phyloP scores from a whole-genome alignment of 2,329 filamentous ascomycete species.

The Calonectria pauciramosa region DNA sequence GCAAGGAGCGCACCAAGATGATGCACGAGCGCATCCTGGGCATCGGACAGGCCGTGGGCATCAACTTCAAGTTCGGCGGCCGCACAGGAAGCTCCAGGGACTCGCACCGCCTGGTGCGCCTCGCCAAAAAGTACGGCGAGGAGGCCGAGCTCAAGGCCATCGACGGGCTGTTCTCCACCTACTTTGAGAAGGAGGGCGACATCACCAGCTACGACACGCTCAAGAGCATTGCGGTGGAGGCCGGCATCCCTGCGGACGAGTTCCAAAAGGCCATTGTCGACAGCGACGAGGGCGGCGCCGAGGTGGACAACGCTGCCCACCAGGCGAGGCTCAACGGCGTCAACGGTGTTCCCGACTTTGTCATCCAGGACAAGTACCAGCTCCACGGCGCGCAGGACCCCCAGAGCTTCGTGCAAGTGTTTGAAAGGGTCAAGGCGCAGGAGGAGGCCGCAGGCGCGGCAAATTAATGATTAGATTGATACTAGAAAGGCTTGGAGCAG shows the following conservation, averaged over 20 bases:
- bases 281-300: constrained; percentile 62
- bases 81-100: constrained; percentile 83
- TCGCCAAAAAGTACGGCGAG: constrained; percentile 63
- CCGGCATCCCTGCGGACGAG: constrained; percentile 61
- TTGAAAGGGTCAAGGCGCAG: constrained; percentile 67
- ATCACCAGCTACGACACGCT: constrained; percentile 58
- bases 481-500: constrained; percentile 10
- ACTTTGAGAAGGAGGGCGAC: constrained; percentile 60
- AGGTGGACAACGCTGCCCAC: constrained; percentile 50
- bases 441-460: constrained; percentile 32
- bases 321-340: constrained; percentile 56
- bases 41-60: constrained; percentile 53
- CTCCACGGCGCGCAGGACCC: constrained; percentile 79
- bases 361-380: constrained; percentile 76
- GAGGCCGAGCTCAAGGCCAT: constrained; percentile 71
- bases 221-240: constrained; percentile 47
- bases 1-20: constrained; percentile 67
- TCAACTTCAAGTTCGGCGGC: constrained; percentile 71
- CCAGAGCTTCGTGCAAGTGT: constrained; percentile 74
- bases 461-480: not conserved
- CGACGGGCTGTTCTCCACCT: constrained; percentile 56
- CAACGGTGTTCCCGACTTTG: constrained; percentile 79
- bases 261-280: constrained; percentile 54
- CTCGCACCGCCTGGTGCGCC: constrained; percentile 74
- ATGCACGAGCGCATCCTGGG: constrained; percentile 48